Evolutionary conservation across 2,329 filamentous ascomycete genomes (phyloP).

Genomic region (Penicillium polonicum): DNA sequence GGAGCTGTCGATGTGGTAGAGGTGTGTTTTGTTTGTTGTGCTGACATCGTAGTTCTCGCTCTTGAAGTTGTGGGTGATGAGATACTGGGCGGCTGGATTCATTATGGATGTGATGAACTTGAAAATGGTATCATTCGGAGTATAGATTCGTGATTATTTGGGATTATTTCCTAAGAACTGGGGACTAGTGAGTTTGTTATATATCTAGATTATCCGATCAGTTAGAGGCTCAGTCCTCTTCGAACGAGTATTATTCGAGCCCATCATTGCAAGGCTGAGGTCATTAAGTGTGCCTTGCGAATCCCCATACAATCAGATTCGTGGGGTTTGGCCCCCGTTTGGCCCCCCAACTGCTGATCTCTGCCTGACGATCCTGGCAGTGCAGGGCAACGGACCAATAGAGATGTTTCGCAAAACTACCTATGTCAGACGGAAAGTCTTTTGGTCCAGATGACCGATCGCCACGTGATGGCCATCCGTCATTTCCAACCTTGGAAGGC

Average conservation of each 20-base stretch:
- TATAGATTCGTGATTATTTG: not conserved
- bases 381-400: not conserved
- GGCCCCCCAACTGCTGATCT: not conserved
- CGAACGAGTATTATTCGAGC: not conserved
- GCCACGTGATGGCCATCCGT: not conserved
- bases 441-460: not conserved
- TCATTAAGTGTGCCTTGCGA: not conserved
- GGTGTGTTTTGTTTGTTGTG: slow-evolving; percentile 16
- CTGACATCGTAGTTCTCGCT: slow-evolving; percentile 27
- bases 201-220: not conserved
- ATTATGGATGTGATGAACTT: not conserved
- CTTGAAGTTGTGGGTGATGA: slow-evolving; percentile 25
- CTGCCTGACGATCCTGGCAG: not conserved
- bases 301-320: not conserved
- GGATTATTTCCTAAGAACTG: not conserved
- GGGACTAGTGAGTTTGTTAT: not conserved
- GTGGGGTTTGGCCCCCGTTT: not conserved
- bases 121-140: not conserved
- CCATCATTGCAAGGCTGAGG: not conserved
- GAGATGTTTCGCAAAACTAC: too few species aligned
- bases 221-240: not conserved
- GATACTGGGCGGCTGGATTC: slow-evolving; percentile 17
- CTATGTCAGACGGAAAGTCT: too few species aligned
- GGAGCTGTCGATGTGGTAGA: slow-evolving; percentile 32
- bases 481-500: not conserved